Base-by-base conservation (phyloP, 1,284 basidiomycete genomes). In the Leccinum laetum region DNA sequence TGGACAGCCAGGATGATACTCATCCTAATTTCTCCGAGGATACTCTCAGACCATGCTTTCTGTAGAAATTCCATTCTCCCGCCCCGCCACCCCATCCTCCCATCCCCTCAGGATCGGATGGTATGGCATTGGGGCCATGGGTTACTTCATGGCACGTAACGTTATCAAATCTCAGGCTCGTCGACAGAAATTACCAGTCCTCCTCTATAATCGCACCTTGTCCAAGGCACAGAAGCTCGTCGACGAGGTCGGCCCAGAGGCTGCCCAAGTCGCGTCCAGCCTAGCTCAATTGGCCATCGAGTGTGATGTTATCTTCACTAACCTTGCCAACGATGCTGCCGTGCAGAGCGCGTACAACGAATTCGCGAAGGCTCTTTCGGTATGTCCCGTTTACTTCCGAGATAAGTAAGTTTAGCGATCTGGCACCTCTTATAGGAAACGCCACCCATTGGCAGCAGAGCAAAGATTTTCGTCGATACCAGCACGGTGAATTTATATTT, bases 281-380 rank as follows among this genome's bases (percentile, higher is more conserved):
- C 78, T 84, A 18, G 84, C 81, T 56, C 82, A 92, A 65, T 70
- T 94, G 64, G 91, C 83, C 1, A 73, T 69, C 13, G 81, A 89
- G 71, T 92, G 91, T 74, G 93, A 97, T 78, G 79, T 97, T 69
- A 85, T 97, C 72, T 80, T 97, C 73, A 92, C 92, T 53, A 90
- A 86, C 67, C 83, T 97, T 32, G 84, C 86, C 14, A 86, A 85
- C 69, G 95, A 98, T 71, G 84, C 84, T 8, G 91, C 86, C 9
- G 91, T 94, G 9, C 86, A 86, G 75, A 78, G 76, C n/a, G 82
- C 93, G 8, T 95, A 92, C 74, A 79, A 82, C 56, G 75, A 86
- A 61, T 86, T 95, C 61, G 83, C 84, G n/a, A 79, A 83, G 49
- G 84, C 84, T 2, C 81, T 94, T 18, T 75, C 72, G 70, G 82